Base-by-base conservation (phyloP, 2,329 filamentous ascomycete genomes). In the Akanthomyces uredinophilus region DNA sequence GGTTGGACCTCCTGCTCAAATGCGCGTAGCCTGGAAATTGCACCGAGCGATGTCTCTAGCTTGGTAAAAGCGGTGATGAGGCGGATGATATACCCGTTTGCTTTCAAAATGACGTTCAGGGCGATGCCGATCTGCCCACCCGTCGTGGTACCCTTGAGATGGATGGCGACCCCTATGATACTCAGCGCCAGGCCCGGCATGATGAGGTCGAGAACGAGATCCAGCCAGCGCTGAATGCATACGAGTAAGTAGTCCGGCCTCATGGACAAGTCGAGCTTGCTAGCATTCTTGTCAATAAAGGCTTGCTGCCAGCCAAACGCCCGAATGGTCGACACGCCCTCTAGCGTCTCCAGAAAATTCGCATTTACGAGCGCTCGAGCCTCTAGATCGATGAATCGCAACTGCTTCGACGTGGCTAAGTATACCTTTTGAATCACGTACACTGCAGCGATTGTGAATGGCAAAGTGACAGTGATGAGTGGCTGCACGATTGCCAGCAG, bases 201-300 rank as follows among this genome's bases (percentile, higher is more conserved):
- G 7, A 80, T 68, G 20, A 81, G 66, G 63, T 80, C 77, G 13
- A 81, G 65, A 1, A 77, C 77, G 2, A 81, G 66, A 1, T 70
- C 74, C 4, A 80, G 70, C 78, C 78, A 81, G 46, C 76, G 72
- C 64, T 81, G 79, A 20, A 79, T 74, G 22, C 73, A 72, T 54
- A 72, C 75, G 35, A 80, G 71, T 18, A 78, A 70, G 63, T 81
- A 63, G 3, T 53, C 49, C 11, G 54, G 47, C 8, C 61, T 46
- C 49, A 51, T 37, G 24, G 61, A 63, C 10, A 46, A 5, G 20
- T 59, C 49, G 11, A 63, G 47, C 22, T 52, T 49, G 11, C 18
- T 22, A 11, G 43, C 47, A 53, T 59, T 59, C 7, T 58, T 16
- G 1, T 27, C 37, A 16, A 35, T 51, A n/a, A 50, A 58, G 4